A percentile compares a stretch with the other conserved stretches of the same genome.
Conservation (phyloP, 352 stramenopile genomes). For the Pilasporangium apinafurcum region DNA sequence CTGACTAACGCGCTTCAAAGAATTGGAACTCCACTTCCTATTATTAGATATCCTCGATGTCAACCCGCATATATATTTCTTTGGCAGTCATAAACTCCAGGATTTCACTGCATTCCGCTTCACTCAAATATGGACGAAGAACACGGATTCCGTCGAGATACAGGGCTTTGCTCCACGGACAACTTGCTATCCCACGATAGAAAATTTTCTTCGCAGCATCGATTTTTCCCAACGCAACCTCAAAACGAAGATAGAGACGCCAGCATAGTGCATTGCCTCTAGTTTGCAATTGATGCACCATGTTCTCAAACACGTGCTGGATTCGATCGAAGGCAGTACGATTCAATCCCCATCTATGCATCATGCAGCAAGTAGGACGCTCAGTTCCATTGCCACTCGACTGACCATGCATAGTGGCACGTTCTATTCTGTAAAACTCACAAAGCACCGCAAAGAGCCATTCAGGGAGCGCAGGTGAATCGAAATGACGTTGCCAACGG, state of each 20-base stretch:
- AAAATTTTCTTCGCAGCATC: conserved; percentile 64
- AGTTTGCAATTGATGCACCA: conserved; percentile 45
- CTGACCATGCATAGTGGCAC: conserved; percentile 12
- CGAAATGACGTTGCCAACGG: conserved; percentile 39
- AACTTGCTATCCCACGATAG: conserved; percentile 62
- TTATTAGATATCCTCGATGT: conserved; percentile 20
- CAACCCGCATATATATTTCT: conserved; percentile 59
- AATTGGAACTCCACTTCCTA: background rate
- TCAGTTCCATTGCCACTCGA: background rate
- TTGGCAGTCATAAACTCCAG: conserved; percentile 64
- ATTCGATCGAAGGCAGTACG: conserved; percentile 43
- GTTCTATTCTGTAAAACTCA: conserved; percentile 52
- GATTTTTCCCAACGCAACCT: conserved; percentile 61
- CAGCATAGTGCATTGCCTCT: conserved; percentile 52
- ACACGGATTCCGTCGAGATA: conserved; percentile 63
- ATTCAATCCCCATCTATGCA: conserved; percentile 64
- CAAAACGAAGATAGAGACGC: conserved; percentile 75
- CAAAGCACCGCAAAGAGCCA: conserved; percentile 73
- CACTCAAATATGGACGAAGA: conserved; percentile 56
- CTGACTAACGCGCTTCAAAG: too few species aligned
- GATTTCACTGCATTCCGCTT: conserved; percentile 56
- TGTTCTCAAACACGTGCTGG: conserved; percentile 54
- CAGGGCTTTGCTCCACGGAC: conserved; percentile 74
- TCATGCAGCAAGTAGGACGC: conserved; percentile 38
- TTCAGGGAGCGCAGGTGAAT: conserved; percentile 57